Evolutionary conservation across 768 basidiomycete genomes (phyloP).

Genomic region (Tricholoma bakamatsutake): DNA sequence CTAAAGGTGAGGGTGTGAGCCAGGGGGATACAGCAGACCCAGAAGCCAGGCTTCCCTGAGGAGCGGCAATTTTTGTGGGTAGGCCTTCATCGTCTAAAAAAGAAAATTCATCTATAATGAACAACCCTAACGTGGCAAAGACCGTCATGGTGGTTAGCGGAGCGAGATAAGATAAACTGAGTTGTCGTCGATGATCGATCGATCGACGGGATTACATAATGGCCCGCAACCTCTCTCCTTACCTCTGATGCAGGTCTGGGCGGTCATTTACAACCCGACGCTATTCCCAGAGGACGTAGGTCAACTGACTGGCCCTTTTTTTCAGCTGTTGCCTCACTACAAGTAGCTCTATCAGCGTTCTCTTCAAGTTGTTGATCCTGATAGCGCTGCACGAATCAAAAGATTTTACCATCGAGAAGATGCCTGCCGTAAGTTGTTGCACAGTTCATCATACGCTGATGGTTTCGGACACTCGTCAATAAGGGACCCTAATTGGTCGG

Average conservation of each 20-base stretch:
- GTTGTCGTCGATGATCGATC: background rate
- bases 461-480: background rate
- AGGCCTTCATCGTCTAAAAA: constrained; percentile 53
- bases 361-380: constrained; percentile 51
- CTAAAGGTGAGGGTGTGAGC: constrained; percentile 26
- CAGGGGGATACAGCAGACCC: background rate
- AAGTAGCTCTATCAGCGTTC: constrained; percentile 60
- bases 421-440: constrained; percentile 56
- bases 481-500: constrained; percentile 75
- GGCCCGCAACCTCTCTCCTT: background rate
- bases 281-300: constrained; percentile 37
- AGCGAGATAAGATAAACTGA: constrained; percentile 15
- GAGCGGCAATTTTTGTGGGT: constrained; percentile 37
- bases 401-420: constrained; percentile 70
- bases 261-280: constrained; percentile 35
- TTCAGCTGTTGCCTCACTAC: constrained; percentile 1
- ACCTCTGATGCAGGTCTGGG: constrained; percentile 38
- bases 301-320: background rate
- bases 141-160: constrained; percentile 16
- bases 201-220: background rate
- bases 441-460: background rate
- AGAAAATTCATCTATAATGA: constrained; percentile 82
- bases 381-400: constrained; percentile 50
- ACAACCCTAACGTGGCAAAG: constrained; percentile 79
- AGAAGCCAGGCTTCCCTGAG: constrained; percentile 39